phyloP scores from a whole-genome alignment of 2,329 filamentous ascomycete genomes.

The Elsinoe fawcettii region DNA sequence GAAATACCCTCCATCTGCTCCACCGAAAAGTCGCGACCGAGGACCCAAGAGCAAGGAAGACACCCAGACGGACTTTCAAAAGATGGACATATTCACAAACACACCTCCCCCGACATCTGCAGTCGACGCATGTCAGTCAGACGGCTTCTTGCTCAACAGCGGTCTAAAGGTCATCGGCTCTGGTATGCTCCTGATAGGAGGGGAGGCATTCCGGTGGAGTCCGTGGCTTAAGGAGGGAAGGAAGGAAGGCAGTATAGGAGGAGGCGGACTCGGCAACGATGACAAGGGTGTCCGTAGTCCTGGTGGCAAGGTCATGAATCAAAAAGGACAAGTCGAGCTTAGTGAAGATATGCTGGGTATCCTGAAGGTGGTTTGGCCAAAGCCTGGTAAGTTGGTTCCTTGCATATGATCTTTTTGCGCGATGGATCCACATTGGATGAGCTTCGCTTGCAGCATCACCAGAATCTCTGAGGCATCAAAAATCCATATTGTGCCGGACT shows the following conservation, averaged over 20 bases:
- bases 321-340: slow-evolving; percentile 75
- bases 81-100: slow-evolving; percentile 70
- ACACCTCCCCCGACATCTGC: slow-evolving; percentile 70
- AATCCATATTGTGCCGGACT: background rate
- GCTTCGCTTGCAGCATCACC: background rate
- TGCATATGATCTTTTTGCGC: background rate
- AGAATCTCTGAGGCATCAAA: background rate
- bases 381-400: slow-evolving; percentile 59
- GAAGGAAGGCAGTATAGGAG: slow-evolving; percentile 30
- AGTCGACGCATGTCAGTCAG: slow-evolving; percentile 70
- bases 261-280: slow-evolving; percentile 32
- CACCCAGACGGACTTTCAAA: slow-evolving; percentile 63
- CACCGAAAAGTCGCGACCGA: slow-evolving; percentile 47
- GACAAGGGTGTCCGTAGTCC: slow-evolving; percentile 27
- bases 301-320: slow-evolving; percentile 54
- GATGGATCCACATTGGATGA: background rate
- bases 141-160: slow-evolving; percentile 82
- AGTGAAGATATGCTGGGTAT: slow-evolving; percentile 63
- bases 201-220: slow-evolving; percentile 81
- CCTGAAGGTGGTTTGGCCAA: slow-evolving; percentile 72
- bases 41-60: slow-evolving; percentile 54
- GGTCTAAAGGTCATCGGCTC: slow-evolving; percentile 61
- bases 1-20: slow-evolving; percentile 18
- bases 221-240: slow-evolving; percentile 57
- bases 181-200: slow-evolving; percentile 71